Evolutionary conservation across 768 basidiomycete species (phyloP).

Genomic region (Chalciporus pseudorubinellus): DNA sequence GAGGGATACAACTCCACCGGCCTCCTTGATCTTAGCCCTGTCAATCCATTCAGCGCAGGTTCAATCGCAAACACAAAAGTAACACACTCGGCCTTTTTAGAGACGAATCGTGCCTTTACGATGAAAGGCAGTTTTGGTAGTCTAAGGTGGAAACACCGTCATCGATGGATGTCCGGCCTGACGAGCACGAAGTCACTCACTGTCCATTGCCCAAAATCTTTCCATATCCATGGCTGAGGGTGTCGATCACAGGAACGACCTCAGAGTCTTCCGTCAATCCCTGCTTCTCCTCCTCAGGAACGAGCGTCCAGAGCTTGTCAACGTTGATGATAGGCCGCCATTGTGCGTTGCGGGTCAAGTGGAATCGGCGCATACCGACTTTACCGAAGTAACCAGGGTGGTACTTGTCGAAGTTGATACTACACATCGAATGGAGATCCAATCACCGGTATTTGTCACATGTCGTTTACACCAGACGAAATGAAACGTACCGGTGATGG

Average conservation of each 20-base stretch:
- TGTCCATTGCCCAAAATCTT: conserved; percentile 95
- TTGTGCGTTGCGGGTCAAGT: conserved; percentile 84
- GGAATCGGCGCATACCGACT: conserved; percentile 99
- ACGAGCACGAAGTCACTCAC: conserved; percentile 42
- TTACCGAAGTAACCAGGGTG: conserved; percentile 99
- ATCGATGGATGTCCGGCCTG: neutral
- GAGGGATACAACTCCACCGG: conserved; percentile 90
- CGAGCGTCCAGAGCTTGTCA: conserved; percentile 94
- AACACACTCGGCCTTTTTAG: conserved; percentile 75
- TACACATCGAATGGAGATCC: conserved; percentile 26
- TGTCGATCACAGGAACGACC: conserved; percentile 94
- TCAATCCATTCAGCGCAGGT: conserved; percentile 17
- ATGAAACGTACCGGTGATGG: conserved; percentile 84
- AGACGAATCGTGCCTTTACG: conserved; percentile 97
- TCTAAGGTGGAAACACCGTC: conserved; percentile 37
- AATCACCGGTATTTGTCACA: neutral
- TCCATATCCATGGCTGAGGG: conserved; percentile 76
- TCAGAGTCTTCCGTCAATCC: conserved; percentile 69
- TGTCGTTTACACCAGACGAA: neutral
- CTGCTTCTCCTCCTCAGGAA: conserved; percentile 82
- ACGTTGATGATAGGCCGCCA: conserved; percentile 98
- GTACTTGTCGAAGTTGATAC: conserved; percentile 98
- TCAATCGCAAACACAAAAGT: conserved; percentile 6
- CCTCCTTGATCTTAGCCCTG: conserved; percentile 83
- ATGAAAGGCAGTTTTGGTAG: conserved; percentile 93